Evolutionary conservation across 2,329 filamentous ascomycete species (phyloP).

Genomic region (Dendryphion nanum): DNA sequence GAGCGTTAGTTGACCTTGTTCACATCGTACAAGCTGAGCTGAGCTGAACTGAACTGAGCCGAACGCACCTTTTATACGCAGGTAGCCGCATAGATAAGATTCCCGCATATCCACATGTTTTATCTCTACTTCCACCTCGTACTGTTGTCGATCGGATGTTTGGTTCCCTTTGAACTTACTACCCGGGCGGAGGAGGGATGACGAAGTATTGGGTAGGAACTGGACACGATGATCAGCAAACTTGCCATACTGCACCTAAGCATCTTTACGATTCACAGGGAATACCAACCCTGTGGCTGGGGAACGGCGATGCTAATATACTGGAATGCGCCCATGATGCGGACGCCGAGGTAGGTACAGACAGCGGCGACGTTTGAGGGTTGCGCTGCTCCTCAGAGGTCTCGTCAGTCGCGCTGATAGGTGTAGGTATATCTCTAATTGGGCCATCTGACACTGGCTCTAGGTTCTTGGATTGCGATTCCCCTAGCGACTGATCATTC

Average conservation of each 20-base stretch:
- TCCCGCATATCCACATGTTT: constrained; percentile 94
- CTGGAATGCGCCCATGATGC: constrained; percentile 23
- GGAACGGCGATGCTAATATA: constrained; percentile 30
- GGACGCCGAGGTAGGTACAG: constrained; percentile 19
- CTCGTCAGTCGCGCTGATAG: constrained; percentile 37
- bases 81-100: constrained; percentile 90
- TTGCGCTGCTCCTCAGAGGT: constrained; percentile 32
- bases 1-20: constrained; percentile 22
- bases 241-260: neutral
- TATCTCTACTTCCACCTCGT: constrained; percentile 95
- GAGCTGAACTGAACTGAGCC: neutral
- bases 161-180: constrained; percentile 90
- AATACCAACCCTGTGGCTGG: constrained; percentile 28
- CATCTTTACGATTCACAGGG: neutral
- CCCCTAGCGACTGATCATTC: constrained; percentile 16
- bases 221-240: constrained; percentile 38
- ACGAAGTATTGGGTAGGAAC: constrained; percentile 76
- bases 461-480: constrained; percentile 28
- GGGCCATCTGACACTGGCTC: constrained; percentile 33
- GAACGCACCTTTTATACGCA: constrained; percentile 82
- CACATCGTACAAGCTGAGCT: neutral
- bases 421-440: constrained; percentile 37
- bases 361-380: constrained; percentile 32
- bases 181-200: constrained; percentile 80
- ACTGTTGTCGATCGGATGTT: constrained; percentile 86